These are phyloP conservation scores for Collybiopsis luxurians DNA, from an alignment of 768 basidiomycete genomes.

Conservation along the genomic window DNA sequence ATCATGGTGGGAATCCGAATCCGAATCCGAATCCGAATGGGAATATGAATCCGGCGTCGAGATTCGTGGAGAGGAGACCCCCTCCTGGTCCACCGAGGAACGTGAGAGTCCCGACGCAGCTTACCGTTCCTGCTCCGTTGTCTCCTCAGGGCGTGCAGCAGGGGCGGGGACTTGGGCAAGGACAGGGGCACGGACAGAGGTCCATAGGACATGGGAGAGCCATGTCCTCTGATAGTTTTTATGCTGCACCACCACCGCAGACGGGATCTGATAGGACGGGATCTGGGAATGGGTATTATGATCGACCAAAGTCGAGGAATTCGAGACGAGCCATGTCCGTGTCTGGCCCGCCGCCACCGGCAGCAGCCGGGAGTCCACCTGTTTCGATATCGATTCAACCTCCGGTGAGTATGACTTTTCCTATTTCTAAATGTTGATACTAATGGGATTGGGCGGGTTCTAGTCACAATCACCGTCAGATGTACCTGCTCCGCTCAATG, in stretches of 20 bases:
- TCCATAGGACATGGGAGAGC: not conserved
- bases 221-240: not conserved
- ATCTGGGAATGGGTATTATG: not conserved
- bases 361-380: not conserved
- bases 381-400: slow-evolving; percentile 5
- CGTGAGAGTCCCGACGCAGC: slow-evolving; percentile 10
- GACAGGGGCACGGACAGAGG: not conserved
- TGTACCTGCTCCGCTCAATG: slow-evolving; percentile 1
- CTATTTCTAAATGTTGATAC: not conserved
- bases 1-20: slow-evolving; percentile 14
- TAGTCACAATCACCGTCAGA: slow-evolving; percentile 8
- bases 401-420: not conserved
- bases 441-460: not conserved
- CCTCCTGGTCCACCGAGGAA: slow-evolving; percentile 13
- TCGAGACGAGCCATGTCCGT: not conserved
- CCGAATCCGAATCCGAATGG: slow-evolving; percentile 13
- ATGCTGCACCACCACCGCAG: not conserved
- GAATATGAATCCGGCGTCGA: slow-evolving; percentile 23
- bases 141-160: slow-evolving; percentile 5
- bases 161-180: not conserved
- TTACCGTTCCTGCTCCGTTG: slow-evolving; percentile 14
- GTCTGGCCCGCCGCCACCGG: not conserved
- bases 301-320: not conserved
- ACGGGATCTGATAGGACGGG: not conserved
- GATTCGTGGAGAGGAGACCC: not conserved